Evolutionary conservation across 1,284 basidiomycete genomes (phyloP), one percentile per base, ranked within the genome.

Genomic region (Pholiota adiposa): DNA sequence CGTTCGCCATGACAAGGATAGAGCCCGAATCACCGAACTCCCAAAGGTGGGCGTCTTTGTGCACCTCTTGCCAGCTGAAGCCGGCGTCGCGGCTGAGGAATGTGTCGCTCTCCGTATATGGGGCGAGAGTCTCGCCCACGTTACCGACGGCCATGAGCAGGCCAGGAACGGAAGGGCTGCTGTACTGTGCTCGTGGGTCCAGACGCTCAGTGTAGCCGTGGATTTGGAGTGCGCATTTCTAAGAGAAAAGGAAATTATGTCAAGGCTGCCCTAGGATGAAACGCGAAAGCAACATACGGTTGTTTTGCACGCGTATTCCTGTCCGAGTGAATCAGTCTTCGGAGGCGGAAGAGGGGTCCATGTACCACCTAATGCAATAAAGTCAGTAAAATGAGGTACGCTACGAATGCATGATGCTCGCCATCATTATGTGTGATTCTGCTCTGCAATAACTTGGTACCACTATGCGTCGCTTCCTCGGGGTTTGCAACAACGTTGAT

Each of bases 21-120:
- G 95, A 95, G 7, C 97, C 97, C 1, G 94, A 97, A 76, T 99
- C 97, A 36, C 97, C 97, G 70, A 96, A 98, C 71, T 97, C 96
- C 95, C 96, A 99, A 54, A 97, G 83, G 72, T 98, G 93, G 0
- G 97, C 96, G 68, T 97, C 96, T 73, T 99, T 99, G 79, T 96
- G 94, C 2, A 99, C 92, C 77, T 99, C 97, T 72, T 97, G 89
- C 97, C 97, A 99, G 0, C 93, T 95, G 76, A 98, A 98, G 6
- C 97, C 97, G 4, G 90, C 97, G 69, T 99, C 95, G 2, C 97
- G 92, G 48, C 93, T 96, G 40, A 99, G 83, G 87, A 98, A 99
- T 0, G 96, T 97, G 74, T 98, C 97, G 63, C 90, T 90, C 44
- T 98, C 92, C 2, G 81, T 84, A 75, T 99, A 99, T 0, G 88